phyloP scores from a whole-genome alignment of 2,329 filamentous ascomycete genomes.

The Bipolaris oryzae region DNA sequence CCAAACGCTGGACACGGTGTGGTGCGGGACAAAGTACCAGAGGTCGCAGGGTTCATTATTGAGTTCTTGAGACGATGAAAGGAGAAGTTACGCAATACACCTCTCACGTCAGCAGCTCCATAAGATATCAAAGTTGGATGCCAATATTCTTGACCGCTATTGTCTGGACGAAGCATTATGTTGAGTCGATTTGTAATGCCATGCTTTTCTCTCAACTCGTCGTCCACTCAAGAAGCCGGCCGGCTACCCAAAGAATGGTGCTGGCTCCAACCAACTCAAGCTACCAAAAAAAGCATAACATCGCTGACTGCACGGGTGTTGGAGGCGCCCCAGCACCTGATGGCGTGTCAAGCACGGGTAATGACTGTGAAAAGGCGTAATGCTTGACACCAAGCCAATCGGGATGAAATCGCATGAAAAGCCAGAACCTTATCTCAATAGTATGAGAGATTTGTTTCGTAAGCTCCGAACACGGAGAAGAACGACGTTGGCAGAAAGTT shows the following conservation, averaged over 20 bases:
- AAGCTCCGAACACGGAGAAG: slow-evolving; percentile 39
- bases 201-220: slow-evolving; percentile 60
- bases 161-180: slow-evolving; percentile 56
- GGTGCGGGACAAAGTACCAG: slow-evolving; percentile 45
- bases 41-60: slow-evolving; percentile 46
- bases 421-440: slow-evolving; percentile 37
- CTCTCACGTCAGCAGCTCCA: slow-evolving; percentile 49
- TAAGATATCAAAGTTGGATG: background rate
- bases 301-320: slow-evolving; percentile 35
- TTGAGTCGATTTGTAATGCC: slow-evolving; percentile 60
- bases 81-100: slow-evolving; percentile 56
- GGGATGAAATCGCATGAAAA: slow-evolving; percentile 32
- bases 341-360: slow-evolving; percentile 38
- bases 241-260: too few relatives aligned
- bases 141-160: slow-evolving; percentile 20
- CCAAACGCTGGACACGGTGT: slow-evolving; percentile 50
- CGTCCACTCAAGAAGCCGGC: slow-evolving; percentile 55
- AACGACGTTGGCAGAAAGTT: slow-evolving; percentile 23
- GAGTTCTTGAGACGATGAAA: slow-evolving; percentile 33
- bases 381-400: slow-evolving; percentile 41
- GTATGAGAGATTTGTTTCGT: slow-evolving; percentile 40
- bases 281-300: slow-evolving; percentile 25
- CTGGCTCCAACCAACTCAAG: too few relatives aligned
- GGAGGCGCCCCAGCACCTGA: slow-evolving; percentile 41
- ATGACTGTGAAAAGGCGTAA: slow-evolving; percentile 40